Evolutionary conservation across 106 monocot species (phyloP).

Genomic region (Agapanthus africanus): DNA sequence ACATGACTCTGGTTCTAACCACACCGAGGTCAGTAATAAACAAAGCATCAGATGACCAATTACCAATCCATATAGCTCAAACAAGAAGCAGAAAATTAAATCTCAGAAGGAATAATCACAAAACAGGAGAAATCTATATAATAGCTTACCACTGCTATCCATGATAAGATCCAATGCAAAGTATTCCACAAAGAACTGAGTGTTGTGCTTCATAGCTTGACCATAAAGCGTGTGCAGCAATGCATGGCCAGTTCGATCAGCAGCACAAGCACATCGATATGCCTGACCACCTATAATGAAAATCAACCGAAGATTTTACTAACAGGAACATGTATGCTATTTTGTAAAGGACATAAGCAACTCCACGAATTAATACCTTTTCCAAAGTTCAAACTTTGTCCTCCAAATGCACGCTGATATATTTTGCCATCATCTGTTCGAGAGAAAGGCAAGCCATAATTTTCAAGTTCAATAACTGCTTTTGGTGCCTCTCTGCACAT

Average conservation of each 20-base stretch:
- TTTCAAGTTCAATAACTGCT: conserved; percentile 96
- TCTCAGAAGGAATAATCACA: not conserved
- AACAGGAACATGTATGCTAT: not conserved
- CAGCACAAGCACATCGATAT: conserved; percentile 98
- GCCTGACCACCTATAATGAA: conserved; percentile 82
- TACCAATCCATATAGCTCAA: not conserved
- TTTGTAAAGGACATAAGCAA: not conserved
- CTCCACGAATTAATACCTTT: conserved; percentile 50
- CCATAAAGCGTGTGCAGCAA: conserved; percentile 94
- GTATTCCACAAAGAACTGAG: conserved; percentile 84
- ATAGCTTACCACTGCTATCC: conserved; percentile 58
- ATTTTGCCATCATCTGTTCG: conserved; percentile 92
- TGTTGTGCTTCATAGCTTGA: conserved; percentile 87
- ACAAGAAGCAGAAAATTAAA: not conserved
- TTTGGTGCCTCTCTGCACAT: conserved; percentile 91
- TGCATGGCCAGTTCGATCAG: conserved; percentile 98
- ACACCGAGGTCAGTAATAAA: not conserved
- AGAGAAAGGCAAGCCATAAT: conserved; percentile 96
- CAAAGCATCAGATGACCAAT: not conserved
- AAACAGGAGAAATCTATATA: not conserved
- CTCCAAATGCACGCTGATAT: conserved; percentile 88
- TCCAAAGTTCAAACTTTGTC: conserved; percentile 97
- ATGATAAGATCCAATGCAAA: conserved; percentile 79
- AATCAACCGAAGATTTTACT: not conserved
- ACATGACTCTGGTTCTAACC: not conserved